Base-by-base conservation (phyloP, 805 yeast species). In the Naumovozyma baii region DNA sequence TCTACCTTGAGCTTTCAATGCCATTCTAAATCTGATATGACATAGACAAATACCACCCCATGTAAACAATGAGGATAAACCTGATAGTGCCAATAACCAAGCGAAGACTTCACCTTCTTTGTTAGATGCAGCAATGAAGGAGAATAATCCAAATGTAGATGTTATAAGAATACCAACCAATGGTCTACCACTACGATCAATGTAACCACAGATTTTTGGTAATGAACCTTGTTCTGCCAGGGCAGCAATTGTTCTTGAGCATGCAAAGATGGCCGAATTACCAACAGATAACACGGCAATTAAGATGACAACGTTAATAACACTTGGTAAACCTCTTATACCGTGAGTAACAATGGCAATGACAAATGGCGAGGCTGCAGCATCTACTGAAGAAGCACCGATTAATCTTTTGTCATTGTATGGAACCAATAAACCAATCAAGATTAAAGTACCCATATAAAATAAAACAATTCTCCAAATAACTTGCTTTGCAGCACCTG, bases 291-390 rank as follows among this genome's bases (percentile, higher is more conserved):
- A 55, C 18, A 78, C 79, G 4, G 87, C 73, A 39, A 80, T 64
- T 50, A 81, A 63, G 44, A 81, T 78, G 36, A 81, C 81, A 5
- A 75, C 83, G 52, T 81, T 81, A 63, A 81, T 68, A 25, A 81
- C 73, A 31, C 74, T 68, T 19, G 84, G 84, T 37, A 79, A 61
- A 33, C 79, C 86, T 25, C 58, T 63, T 46, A 79, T 77, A 43
- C 84, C 83, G 19, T 81, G 82, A 36, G 70, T 67, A 26, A 59
- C 65, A 41, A 80, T 73, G 25, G 90, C 83, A 61, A 83, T 76
- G 39, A 82, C 90, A 49, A 82, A 82, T 13, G 92, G 90, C 13
- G 88, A 81, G 10, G 86, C 83, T 13, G 78, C 62, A 33, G 80
- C 81, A 46, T 73, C 76, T 38, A 70, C 75, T 36, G 67, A 70